phyloP scores from a whole-genome alignment of 2,329 filamentous ascomycete species.

The Colletotrichum sp. region DNA sequence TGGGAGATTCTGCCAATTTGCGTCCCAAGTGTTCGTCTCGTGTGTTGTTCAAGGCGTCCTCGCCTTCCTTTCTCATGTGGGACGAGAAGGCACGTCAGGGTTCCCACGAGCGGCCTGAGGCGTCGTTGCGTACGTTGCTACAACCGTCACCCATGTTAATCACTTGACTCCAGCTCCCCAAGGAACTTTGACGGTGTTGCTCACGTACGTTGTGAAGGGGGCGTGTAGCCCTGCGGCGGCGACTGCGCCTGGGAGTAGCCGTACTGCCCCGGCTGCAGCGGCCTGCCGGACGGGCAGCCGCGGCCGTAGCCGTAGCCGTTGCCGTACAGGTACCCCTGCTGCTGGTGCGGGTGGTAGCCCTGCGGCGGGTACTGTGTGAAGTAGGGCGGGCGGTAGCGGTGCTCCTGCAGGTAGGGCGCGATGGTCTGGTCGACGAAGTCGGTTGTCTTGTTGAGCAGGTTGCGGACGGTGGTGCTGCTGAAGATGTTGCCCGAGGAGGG shows the following conservation, averaged over 20 bases:
- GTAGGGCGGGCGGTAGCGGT: constrained; percentile 16
- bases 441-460: constrained; percentile 39
- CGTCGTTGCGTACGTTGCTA: constrained; percentile 4
- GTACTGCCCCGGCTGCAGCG: background rate
- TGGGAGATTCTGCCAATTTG: background rate
- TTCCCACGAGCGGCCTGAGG: background rate
- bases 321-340: background rate
- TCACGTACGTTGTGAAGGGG: constrained; percentile 11
- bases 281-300: background rate
- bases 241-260: background rate
- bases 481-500: constrained; percentile 28
- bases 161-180: background rate
- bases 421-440: constrained; percentile 36
- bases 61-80: background rate
- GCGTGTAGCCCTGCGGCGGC: background rate
- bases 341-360: background rate
- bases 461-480: constrained; percentile 35
- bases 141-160: background rate
- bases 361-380: background rate
- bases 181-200: no score
- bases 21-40: background rate
- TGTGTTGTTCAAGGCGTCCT: background rate
- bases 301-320: background rate
- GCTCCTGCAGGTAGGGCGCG: constrained; percentile 21
- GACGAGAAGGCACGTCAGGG: background rate